Evolutionary conservation across 805 yeast genomes (phyloP), one percentile per base, ranked within the genome.

Genomic region (Pichia ethanolica): DNA sequence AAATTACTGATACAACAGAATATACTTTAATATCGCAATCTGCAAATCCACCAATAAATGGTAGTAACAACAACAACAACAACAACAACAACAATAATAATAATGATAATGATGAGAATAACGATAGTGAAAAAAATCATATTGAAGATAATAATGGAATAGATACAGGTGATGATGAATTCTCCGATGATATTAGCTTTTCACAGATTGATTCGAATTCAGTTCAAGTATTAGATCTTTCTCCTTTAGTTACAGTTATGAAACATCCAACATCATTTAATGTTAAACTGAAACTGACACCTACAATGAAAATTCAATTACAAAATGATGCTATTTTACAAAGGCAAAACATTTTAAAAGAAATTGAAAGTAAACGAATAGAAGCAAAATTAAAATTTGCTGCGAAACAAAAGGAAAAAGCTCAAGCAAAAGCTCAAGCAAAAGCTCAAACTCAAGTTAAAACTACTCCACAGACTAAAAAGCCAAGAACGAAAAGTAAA

Each of bases 151-250:
- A 20, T 20, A 20, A 20, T 2, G 20, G 20, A 20, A 20, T 20
- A 20, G 20, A 20, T 20, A 20, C 26, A 26, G 12, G 26, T 10
- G 42, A 27, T 20, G 50, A 47, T 30, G 8, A 11, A 12, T 47
- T 47, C 14, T 47, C 50, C 1, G 50, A 47, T 34, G 50, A 47
- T 37, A 43, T 47, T 25, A 37, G 32, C 40, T 12, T 43, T 4
- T 37, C 45, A 26, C 44, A 47, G 13, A 34, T 47, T 20, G 44
- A 43, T 5, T 11, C 35, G 32, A 27, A 38, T 35, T 28, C 33
- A 26, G 35, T 30, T 9, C 11, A 12, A 25, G 27, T n/a, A 2
- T 12, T 20, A 20, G 33, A 35, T 5, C 32, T 46, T 8, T 41
- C 49, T 2, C 20, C 30, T 7, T 32, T 8, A 6, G 14, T 43